These are phyloP conservation scores for Clathrospora elynae DNA, from an alignment of 2,329 filamentous ascomycete genomes.

Conservation along the genomic window DNA sequence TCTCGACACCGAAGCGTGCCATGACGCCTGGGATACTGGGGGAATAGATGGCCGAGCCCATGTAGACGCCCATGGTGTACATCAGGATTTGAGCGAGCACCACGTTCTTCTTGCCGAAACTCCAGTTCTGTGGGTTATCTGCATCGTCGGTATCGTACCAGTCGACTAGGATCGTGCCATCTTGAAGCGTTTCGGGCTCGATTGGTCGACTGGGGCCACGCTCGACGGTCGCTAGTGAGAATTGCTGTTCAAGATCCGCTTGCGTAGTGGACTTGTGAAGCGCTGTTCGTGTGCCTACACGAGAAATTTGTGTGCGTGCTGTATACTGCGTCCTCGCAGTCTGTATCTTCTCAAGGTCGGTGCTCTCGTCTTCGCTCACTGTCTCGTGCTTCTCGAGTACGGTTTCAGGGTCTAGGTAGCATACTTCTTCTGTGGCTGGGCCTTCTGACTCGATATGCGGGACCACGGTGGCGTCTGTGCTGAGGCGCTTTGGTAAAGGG, in stretches of 20 bases:
- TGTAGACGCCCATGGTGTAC: slow-evolving; percentile 67
- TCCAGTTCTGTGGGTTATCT: slow-evolving; percentile 51
- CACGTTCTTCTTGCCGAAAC: slow-evolving; percentile 41
- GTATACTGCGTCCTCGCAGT: slow-evolving; percentile 36
- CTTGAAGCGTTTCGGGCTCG: slow-evolving; percentile 40
- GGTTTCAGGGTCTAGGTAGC: slow-evolving; percentile 31
- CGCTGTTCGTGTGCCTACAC: slow-evolving; percentile 47
- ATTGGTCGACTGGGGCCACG: slow-evolving; percentile 46
- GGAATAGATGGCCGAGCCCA: slow-evolving; percentile 59
- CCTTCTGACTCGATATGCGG: slow-evolving; percentile 23
- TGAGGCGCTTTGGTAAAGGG: slow-evolving; percentile 16
- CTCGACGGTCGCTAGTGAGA: slow-evolving; percentile 43
- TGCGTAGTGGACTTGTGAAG: slow-evolving; percentile 44
- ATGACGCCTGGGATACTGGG: slow-evolving; percentile 55
- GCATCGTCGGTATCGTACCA: slow-evolving; percentile 52
- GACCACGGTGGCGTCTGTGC: slow-evolving; percentile 12
- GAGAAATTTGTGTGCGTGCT: slow-evolving; percentile 37
- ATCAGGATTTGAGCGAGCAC: slow-evolving; percentile 53
- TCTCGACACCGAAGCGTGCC: slow-evolving; percentile 58
- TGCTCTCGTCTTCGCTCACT: slow-evolving; percentile 21
- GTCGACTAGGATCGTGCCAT: slow-evolving; percentile 50
- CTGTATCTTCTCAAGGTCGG: slow-evolving; percentile 44
- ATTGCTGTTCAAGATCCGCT: slow-evolving; percentile 51
- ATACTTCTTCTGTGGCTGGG: slow-evolving; percentile 30
- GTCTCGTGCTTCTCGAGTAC: slow-evolving; percentile 29